Percentiles rank a stretch among this genome's conserved stretches.
These are phyloP conservation scores for Solanum arcanum DNA, from an alignment of 257 asterid species.

Conservation along the genomic window DNA sequence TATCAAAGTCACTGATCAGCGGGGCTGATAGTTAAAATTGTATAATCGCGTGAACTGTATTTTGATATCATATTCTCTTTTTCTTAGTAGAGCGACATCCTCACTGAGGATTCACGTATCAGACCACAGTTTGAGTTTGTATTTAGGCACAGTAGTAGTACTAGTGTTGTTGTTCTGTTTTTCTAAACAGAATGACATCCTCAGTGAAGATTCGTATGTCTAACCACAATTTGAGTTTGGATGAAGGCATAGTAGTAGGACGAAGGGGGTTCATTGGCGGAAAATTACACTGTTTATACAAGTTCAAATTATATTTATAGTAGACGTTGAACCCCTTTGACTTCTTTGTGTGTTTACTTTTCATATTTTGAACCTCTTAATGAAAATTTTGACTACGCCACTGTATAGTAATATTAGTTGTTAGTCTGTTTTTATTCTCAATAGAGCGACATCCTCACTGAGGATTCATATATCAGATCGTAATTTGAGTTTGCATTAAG, in stretches of 20 bases:
- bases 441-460: not conserved
- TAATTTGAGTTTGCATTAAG: not conserved
- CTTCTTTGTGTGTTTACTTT: not conserved
- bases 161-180: not conserved
- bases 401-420: not conserved
- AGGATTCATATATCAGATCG: not conserved
- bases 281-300: not conserved
- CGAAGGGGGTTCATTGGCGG: not conserved
- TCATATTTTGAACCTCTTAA: not conserved
- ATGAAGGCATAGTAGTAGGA: not conserved
- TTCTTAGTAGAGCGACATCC: not conserved
- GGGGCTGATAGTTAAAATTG: not conserved
- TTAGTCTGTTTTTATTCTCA: not conserved
- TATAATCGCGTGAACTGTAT: not conserved
- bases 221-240: not conserved
- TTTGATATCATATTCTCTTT: not conserved
- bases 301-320: too few relatives aligned
- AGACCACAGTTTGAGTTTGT: not conserved
- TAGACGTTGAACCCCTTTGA: not conserved
- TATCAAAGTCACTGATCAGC: not conserved
- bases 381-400: not conserved
- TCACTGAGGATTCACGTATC: not conserved
- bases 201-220: not conserved
- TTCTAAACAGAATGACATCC: not conserved
- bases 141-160: not conserved